These are phyloP conservation scores for Mortierella sp. DNA, from an alignment of 371 early-diverging fungal species.

Conservation along the genomic window DNA sequence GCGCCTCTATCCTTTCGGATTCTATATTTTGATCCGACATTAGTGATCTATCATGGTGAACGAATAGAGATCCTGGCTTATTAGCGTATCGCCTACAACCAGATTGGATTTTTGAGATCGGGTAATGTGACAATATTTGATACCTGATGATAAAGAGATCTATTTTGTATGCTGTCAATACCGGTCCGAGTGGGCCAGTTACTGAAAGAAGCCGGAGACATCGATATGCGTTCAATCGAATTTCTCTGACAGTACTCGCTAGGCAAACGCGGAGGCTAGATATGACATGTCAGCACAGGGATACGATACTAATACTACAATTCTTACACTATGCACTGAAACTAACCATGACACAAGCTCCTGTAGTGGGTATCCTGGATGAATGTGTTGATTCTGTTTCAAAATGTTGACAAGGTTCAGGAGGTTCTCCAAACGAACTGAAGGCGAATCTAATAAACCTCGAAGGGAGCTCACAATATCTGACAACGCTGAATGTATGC, in stretches of 20 bases:
- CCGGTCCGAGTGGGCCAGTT: constrained; percentile 39
- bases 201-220: constrained; percentile 49
- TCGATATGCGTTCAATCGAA: constrained; percentile 61
- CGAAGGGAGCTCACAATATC: constrained; percentile 42
- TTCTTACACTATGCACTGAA: background rate
- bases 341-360: constrained; percentile 47
- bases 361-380: constrained; percentile 50
- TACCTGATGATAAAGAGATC: constrained; percentile 54
- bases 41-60: constrained; percentile 24
- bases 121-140: background rate
- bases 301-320: too few relatives aligned
- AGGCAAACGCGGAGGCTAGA: constrained; percentile 68
- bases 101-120: background rate
- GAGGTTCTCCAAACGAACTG: constrained; percentile 44
- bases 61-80: too few relatives aligned
- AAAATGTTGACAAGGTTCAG: constrained; percentile 44
- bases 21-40: constrained; percentile 60
- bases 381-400: constrained; percentile 44
- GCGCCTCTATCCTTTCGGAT: constrained; percentile 81
- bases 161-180: constrained; percentile 24
- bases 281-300: background rate
- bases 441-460: constrained; percentile 36
- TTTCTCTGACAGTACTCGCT: constrained; percentile 64
- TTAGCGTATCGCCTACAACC: too few relatives aligned
- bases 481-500: constrained; percentile 42